Evolutionary conservation across 2,329 filamentous ascomycete species (phyloP).

Genomic region (Penicillium sp.): DNA sequence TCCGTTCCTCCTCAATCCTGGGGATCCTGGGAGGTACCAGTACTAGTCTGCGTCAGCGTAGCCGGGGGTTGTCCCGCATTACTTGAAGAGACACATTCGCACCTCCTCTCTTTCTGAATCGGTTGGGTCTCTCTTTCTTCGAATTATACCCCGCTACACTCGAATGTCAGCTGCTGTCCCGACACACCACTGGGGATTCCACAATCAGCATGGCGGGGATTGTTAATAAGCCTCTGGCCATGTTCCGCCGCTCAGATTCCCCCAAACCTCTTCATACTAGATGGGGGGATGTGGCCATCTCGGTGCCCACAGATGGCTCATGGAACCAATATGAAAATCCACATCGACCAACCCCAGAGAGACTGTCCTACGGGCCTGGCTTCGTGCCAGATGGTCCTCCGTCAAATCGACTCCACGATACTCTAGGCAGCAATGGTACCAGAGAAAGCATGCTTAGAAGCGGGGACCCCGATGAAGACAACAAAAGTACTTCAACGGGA

Average conservation of each 20-base stretch:
- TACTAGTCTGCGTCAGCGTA: slow-evolving; percentile 9
- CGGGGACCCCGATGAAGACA: slow-evolving; percentile 22
- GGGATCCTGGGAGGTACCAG: slow-evolving; percentile 13
- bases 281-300: slow-evolving; percentile 49
- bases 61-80: neutral
- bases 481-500: slow-evolving; percentile 11
- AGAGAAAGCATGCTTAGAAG: slow-evolving; percentile 3
- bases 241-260: slow-evolving; percentile 39
- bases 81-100: slow-evolving; percentile 9
- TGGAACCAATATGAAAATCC: slow-evolving; percentile 46
- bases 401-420: slow-evolving; percentile 13
- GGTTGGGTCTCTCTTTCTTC: neutral
- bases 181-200: slow-evolving; percentile 1
- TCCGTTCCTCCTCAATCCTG: neutral
- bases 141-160: neutral
- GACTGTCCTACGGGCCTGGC: slow-evolving; percentile 37
- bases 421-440: neutral
- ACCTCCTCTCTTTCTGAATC: neutral
- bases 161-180: slow-evolving; percentile 18
- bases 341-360: slow-evolving; percentile 28
- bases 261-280: slow-evolving; percentile 43
- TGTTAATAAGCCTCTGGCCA: slow-evolving; percentile 38
- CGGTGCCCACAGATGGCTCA: slow-evolving; percentile 46
- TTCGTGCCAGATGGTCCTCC: slow-evolving; percentile 34
- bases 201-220: slow-evolving; percentile 36